Conservation (phyloP, 345 rosid species). For the Hypericum perforatum region DNA sequence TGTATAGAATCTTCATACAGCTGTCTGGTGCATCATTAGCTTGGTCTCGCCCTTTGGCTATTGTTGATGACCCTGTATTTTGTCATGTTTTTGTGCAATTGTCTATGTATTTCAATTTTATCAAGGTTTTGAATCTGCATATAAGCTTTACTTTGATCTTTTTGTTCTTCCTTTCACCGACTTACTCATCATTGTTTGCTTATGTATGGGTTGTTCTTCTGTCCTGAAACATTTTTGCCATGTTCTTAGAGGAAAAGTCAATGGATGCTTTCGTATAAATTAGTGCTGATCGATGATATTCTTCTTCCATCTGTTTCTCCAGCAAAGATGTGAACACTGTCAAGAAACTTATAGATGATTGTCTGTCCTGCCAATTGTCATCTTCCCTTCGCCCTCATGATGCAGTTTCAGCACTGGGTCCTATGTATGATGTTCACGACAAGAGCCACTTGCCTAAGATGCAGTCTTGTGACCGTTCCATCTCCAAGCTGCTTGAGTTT, state of each 20-base stretch:
- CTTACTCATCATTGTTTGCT: too few species aligned
- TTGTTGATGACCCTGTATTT: too few species aligned
- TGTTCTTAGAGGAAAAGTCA: too few species aligned
- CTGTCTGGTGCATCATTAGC: too few species aligned
- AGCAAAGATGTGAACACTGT: constrained; percentile 94
- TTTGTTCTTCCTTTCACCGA: too few species aligned
- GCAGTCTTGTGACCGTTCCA: constrained; percentile 49
- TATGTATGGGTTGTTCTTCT: too few species aligned
- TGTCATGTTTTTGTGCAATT: too few species aligned
- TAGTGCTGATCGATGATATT: constrained; percentile 17
- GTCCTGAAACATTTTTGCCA: too few species aligned
- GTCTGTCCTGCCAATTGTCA: constrained; percentile 68
- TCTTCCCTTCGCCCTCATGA: constrained; percentile 95
- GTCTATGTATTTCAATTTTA: too few species aligned
- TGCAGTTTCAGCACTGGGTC: constrained; percentile 99
- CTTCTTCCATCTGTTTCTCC: constrained; percentile 26
- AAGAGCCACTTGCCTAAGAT: constrained; percentile 82
- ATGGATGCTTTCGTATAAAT: background rate
- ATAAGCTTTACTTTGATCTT: too few species aligned
- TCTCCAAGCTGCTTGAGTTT: constrained; percentile 55
- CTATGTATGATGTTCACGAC: constrained; percentile 95
- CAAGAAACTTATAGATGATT: constrained; percentile 90
- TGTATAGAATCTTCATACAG: background rate
- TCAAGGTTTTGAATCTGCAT: too few species aligned
- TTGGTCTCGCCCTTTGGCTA: too few species aligned